Base-by-base conservation (phyloP, 108 stramenopile genomes). In the Hondaea fermentalgiana region DNA sequence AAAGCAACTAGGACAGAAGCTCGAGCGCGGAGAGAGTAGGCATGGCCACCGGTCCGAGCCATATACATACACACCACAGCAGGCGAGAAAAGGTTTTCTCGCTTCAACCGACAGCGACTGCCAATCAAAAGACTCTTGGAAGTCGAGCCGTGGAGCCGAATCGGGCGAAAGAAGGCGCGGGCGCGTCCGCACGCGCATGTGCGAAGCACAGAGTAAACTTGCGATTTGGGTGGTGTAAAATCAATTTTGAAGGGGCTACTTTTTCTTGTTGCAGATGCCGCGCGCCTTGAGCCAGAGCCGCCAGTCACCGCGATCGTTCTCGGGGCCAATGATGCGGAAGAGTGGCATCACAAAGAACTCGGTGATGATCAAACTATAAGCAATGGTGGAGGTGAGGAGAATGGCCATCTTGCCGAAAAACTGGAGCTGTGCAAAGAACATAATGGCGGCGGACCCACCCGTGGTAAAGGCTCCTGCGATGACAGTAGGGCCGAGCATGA, bases 391-490 rank as follows among this genome's bases (percentile, higher is more conserved):
- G 51, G 72, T 72, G 45, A 91, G 69, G 8, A 91, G 60, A 5
- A 57, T 23, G 5, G 91, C 91, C 91, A 91, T 91, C 87, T 91
- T 89, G 28, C 55, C 53, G 58, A 91, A 91, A 89, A 91, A 91
- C 19, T 45, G 58, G 23, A 89, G 57, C 88, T 89, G 89, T 14
- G 60, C 51, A 25, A 42, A 14, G 58, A 87, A 87, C 89, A 91
- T 89, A 87, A 89, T n/a, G 45, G 57, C 42, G 14, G 60, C 91
- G 14, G 72, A 35, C 5, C 91, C 91, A 10, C 51, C 89, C 10
- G 91, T 91, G 5, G 91, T 91, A 0, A 91, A 5, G 19, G 91
- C 91, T 5, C 91, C 91, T 5, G 89, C 89, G 19, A 91, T 8
- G 2, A 91, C 89, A 0, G 91, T 91, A 42, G 42, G 45, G 3